Evolutionary conservation across 176 grass and related monocot genomes (phyloP).

Genomic region (Hordeum vulgare): MorexV3_pseudomolecules_assembly NC_058520.1:507791998-507792497

Average conservation of each 20-base stretch:
- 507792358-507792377: background rate
- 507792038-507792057: too few species aligned
- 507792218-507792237: background rate
- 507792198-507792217: too few species aligned
- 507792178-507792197: too few species aligned
- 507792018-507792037: too few species aligned
- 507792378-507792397: background rate
- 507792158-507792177: too few species aligned
- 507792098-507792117: too few species aligned
- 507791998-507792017: too few species aligned
- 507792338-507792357: background rate
- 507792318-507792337: background rate
- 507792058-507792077: too few species aligned
- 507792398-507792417: background rate
- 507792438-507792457: background rate
- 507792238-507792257: background rate
- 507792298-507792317: background rate
- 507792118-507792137: too few species aligned
- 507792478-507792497: background rate
- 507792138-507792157: too few species aligned
- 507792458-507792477: background rate
- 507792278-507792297: background rate
- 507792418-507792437: background rate
- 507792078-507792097: too few species aligned
- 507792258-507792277: background rate